These are phyloP conservation scores for Pestalotiopsis sp. DNA, from an alignment of 2,329 filamentous ascomycete species.

Conservation along the genomic window DNA sequence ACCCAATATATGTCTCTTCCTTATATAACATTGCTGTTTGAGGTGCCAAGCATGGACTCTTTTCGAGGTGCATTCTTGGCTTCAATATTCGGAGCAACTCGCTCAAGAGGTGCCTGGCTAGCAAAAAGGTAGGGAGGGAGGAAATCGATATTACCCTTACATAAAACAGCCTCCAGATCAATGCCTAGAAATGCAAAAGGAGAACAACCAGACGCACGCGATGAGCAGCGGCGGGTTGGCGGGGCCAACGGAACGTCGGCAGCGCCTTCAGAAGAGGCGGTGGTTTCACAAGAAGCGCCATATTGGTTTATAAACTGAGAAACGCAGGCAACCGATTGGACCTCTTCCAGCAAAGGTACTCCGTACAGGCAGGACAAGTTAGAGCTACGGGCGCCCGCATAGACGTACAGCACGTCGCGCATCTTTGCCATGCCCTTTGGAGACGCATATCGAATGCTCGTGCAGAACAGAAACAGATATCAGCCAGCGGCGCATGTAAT, in stretches of 20 bases:
- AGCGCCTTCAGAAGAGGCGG: not conserved
- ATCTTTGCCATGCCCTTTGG: not conserved
- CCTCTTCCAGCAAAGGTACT: not conserved
- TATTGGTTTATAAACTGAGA: not conserved
- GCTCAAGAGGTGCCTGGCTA: too few relatives aligned
- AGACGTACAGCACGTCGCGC: not conserved
- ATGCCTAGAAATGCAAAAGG: not conserved
- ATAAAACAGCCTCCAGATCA: not conserved
- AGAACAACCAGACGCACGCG: not conserved
- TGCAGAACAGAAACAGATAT: not conserved
- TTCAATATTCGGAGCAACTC: too few relatives aligned
- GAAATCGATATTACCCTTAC: not conserved
- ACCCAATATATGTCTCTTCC: not conserved
- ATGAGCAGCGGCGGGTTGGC: not conserved
- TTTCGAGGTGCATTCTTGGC: not conserved
- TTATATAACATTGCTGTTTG: not conserved
- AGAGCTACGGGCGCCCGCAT: not conserved
- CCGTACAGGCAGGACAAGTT: not conserved
- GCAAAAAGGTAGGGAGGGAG: not conserved
- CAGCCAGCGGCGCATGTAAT: not conserved
- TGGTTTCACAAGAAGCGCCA: conserved; percentile 8
- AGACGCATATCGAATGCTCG: not conserved
- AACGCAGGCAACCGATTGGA: not conserved
- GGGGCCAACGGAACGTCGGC: not conserved
- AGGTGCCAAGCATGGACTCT: not conserved